Evolutionary conservation across 768 basidiomycete species (phyloP).

Genomic region (Russula emetica): DNA sequence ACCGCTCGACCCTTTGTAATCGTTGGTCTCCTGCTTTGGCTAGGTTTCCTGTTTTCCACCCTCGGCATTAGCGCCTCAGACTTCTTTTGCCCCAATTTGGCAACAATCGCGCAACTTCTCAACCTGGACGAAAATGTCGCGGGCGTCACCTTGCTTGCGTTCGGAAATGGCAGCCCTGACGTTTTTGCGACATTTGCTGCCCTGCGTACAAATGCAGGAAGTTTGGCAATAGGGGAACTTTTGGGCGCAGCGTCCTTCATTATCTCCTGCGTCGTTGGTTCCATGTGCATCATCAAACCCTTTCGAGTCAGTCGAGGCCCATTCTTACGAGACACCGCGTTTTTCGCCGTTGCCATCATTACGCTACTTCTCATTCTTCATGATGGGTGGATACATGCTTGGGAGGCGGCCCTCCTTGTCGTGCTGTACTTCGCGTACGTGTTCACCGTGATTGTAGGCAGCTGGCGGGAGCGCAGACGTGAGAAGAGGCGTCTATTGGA

Average conservation of each 20-base stretch:
- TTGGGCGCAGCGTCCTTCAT: conserved; percentile 96
- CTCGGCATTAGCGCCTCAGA: conserved; percentile 94
- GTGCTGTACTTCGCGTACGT: conserved; percentile 77
- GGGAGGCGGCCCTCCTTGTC: conserved; percentile 73
- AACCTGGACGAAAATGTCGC: conserved; percentile 91
- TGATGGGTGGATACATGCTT: conserved; percentile 65
- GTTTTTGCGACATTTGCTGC: conserved; percentile 95
- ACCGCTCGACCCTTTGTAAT: conserved; percentile 58
- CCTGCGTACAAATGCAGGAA: conserved; percentile 78
- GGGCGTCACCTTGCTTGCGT: conserved; percentile 94
- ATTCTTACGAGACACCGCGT: conserved; percentile 91
- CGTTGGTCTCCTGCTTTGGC: conserved; percentile 65
- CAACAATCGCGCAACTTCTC: conserved; percentile 79
- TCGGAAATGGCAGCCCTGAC: conserved; percentile 96
- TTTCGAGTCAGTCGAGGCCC: conserved; percentile 77
- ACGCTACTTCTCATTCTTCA: conserved; percentile 71
- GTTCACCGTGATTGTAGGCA: conserved; percentile 62
- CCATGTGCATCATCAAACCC: conserved; percentile 96
- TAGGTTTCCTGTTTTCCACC: conserved; percentile 90
- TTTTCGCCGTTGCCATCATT: conserved; percentile 82
- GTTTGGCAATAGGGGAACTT: conserved; percentile 90
- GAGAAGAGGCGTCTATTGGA: conserved; percentile 48
- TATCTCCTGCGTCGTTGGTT: conserved; percentile 91
- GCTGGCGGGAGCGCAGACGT: conserved; percentile 66
- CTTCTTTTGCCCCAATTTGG: conserved; percentile 96